A percentile compares a stretch with the other conserved stretches of the same genome.
Evolutionary conservation across 2,329 filamentous ascomycete genomes (phyloP).

Genomic region (Diaporthe batatas): DNA sequence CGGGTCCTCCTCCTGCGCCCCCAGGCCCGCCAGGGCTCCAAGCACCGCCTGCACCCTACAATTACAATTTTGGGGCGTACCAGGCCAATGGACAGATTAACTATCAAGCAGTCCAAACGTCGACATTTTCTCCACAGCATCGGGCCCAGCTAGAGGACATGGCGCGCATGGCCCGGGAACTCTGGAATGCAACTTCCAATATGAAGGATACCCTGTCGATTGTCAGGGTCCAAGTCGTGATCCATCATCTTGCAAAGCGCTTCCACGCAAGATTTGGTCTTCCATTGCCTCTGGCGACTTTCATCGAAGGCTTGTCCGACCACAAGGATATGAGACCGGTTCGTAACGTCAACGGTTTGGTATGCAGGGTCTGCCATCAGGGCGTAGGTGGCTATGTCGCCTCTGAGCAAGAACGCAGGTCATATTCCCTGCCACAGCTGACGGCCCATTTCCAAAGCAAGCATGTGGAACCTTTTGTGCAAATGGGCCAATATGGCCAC

Average conservation of each 20-base stretch:
- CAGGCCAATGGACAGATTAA: conserved; percentile 44
- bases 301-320: conserved; percentile 70
- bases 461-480: conserved; percentile 53
- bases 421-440: conserved; percentile 71
- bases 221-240: conserved; percentile 72
- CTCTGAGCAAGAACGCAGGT: conserved; percentile 52
- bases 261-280: conserved; percentile 71
- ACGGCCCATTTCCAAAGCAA: conserved; percentile 68
- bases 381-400: conserved; percentile 49
- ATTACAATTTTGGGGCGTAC: conserved; percentile 45
- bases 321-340: conserved; percentile 69
- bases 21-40: conserved; percentile 36
- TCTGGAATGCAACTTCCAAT: conserved; percentile 73
- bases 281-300: conserved; percentile 68
- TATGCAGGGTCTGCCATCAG: conserved; percentile 67
- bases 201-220: conserved; percentile 73
- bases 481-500: conserved; percentile 43
- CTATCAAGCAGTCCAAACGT: conserved; percentile 45
- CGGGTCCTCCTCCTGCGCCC: conserved; percentile 36
- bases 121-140: conserved; percentile 57
- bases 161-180: conserved; percentile 66
- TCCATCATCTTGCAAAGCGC: conserved; percentile 71
- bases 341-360: conserved; percentile 65
- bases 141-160: conserved; percentile 65
- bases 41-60: conserved; percentile 43